Conservation (phyloP, 805 yeast genomes). For the Yarrowia divulgata region DNA sequence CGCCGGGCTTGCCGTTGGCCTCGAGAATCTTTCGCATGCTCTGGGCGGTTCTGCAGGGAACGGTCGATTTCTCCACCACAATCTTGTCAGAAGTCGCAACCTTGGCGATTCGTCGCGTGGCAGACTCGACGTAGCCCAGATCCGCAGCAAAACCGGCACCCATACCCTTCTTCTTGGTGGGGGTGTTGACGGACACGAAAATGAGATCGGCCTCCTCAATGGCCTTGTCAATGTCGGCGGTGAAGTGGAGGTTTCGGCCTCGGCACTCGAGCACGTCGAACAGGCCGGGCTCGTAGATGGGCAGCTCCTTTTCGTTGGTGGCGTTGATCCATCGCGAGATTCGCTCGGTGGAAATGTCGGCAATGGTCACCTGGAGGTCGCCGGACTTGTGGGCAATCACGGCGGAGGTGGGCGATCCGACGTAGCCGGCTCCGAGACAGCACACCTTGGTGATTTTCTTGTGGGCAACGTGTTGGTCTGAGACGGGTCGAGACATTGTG, state of each 20-base stretch:
- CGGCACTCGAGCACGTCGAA: constrained; percentile 46
- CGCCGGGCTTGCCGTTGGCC: constrained; percentile 48
- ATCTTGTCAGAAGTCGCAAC: constrained; percentile 47
- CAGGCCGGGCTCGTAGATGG: constrained; percentile 49
- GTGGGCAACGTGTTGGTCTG: constrained; percentile 38
- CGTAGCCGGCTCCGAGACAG: constrained; percentile 50
- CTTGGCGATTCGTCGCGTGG: constrained; percentile 48
- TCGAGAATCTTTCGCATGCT: constrained; percentile 47
- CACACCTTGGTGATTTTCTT: constrained; percentile 42
- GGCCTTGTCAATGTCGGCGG: constrained; percentile 47
- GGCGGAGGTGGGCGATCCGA: constrained; percentile 49
- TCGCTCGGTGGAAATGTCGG: constrained; percentile 47
- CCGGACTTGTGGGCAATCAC: constrained; percentile 47
- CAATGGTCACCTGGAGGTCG: constrained; percentile 46
- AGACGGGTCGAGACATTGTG: constrained; percentile 39
- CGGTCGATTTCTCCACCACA: constrained; percentile 49
- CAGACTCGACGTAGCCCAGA: constrained; percentile 47
- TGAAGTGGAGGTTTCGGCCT: constrained; percentile 46
- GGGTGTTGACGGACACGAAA: constrained; percentile 49
- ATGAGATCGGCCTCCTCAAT: constrained; percentile 48
- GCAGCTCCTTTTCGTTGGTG: constrained; percentile 46
- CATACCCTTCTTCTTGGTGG: constrained; percentile 48
- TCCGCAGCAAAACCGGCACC: constrained; percentile 49
- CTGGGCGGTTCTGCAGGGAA: constrained; percentile 49
- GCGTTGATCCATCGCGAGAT: constrained; percentile 47